These are phyloP conservation scores for Castanopsis chinensis DNA, from an alignment of 306 rosid species.

Conservation along the genomic window DNA sequence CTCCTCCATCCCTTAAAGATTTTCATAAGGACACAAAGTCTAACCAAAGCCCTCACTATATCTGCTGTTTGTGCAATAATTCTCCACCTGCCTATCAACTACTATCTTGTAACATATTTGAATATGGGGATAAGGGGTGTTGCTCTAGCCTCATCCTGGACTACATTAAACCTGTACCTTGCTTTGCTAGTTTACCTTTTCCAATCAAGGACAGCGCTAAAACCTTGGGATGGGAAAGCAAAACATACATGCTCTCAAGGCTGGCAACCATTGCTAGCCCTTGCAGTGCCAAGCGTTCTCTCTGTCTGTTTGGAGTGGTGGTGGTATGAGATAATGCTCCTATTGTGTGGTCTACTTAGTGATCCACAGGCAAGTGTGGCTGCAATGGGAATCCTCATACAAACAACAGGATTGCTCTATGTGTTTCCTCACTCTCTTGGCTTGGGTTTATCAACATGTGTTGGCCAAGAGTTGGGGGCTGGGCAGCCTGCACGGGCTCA, in stretches of 20 bases:
- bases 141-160: slow-evolving; percentile 9
- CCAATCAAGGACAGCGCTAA: slow-evolving; percentile 1
- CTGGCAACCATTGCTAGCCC: slow-evolving; percentile 2
- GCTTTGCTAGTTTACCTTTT: slow-evolving; percentile 5
- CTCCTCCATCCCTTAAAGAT: slow-evolving; percentile 6
- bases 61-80: slow-evolving; percentile 1
- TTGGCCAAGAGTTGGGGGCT: slow-evolving; percentile 9
- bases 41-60: slow-evolving; percentile 1
- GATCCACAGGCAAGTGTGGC: slow-evolving; percentile 7
- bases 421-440: slow-evolving; percentile 2
- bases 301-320: slow-evolving; percentile 15
- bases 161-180: slow-evolving; percentile 6
- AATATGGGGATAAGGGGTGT: slow-evolving; percentile 4
- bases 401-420: slow-evolving; percentile 4
- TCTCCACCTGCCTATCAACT: slow-evolving; percentile 6
- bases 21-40: slow-evolving; percentile 2
- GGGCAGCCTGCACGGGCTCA: not conserved
- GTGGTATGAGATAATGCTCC: slow-evolving; percentile 11
- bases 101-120: not conserved
- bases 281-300: slow-evolving; percentile 3
- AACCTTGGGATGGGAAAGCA: slow-evolving; percentile 3
- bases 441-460: not conserved
- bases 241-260: not conserved
- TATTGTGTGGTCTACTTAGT: slow-evolving; percentile 1
- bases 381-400: slow-evolving; percentile 10